A percentile compares a stretch with the other conserved stretches of the same genome.
phyloP scores from a whole-genome alignment of 305 asterid species.

The Withania somnifera region DNA sequence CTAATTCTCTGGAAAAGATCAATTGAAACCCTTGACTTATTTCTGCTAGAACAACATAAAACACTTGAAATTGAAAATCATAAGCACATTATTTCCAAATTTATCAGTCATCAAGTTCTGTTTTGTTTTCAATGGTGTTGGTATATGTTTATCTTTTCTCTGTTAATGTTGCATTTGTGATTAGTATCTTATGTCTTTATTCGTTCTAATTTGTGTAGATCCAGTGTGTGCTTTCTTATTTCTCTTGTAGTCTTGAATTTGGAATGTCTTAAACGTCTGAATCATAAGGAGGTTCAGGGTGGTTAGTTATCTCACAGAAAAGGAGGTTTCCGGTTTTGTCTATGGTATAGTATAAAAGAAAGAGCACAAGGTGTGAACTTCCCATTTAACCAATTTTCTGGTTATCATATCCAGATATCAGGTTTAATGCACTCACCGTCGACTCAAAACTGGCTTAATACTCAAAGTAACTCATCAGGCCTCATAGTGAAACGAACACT shows the following conservation, averaged over 20 bases:
- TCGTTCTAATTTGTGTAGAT: not conserved
- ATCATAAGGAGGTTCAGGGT: not conserved
- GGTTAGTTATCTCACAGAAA: not conserved
- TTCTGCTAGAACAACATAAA: too few species aligned
- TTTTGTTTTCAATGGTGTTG: not conserved
- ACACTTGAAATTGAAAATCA: not conserved
- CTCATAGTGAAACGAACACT: conserved; percentile 80
- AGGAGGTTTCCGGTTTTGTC: not conserved
- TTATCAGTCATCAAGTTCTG: not conserved
- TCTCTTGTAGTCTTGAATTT: not conserved
- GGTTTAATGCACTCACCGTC: conserved; percentile 69
- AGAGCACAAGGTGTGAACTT: not conserved
- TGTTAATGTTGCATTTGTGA: not conserved
- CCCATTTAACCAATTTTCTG: conserved; percentile 15
- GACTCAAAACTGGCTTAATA: conserved; percentile 75
- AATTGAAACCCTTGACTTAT: too few species aligned
- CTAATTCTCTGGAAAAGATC: too few species aligned
- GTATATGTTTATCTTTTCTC: not conserved
- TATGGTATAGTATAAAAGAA: not conserved
- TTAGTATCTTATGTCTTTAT: not conserved
- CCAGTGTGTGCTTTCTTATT: not conserved
- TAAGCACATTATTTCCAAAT: not conserved
- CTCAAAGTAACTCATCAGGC: conserved; percentile 87
- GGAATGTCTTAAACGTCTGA: not conserved
- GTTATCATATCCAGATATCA: conserved; percentile 53